Percentiles rank a stretch among this genome's conserved stretches.
Conservation (phyloP, 1,284 basidiomycete genomes). For the Flammula alnicola region DNA sequence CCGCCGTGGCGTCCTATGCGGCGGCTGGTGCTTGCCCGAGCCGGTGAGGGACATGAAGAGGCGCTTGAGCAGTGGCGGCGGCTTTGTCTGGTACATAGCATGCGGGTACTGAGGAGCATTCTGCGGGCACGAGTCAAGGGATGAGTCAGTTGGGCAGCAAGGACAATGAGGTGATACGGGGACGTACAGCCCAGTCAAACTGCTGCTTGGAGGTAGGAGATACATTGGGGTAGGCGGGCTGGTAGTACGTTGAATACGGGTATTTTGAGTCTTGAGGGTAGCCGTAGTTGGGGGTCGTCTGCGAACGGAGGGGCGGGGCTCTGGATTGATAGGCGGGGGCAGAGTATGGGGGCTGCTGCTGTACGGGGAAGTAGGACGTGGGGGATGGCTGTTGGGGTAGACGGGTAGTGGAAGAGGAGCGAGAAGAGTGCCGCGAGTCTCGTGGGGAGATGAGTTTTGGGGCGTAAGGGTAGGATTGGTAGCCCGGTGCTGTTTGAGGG, state of each 20-base stretch:
- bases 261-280: constrained; percentile 22
- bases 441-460: constrained; percentile 24
- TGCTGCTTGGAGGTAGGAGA: constrained; percentile 13
- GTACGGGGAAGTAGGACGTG: constrained; percentile 23
- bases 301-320: constrained; percentile 17
- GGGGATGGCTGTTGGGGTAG: constrained; percentile 25
- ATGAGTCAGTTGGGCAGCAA: constrained; percentile 8
- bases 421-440: constrained; percentile 31
- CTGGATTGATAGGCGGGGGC: constrained; percentile 19
- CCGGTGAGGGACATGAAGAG: constrained; percentile 30
- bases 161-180: constrained; percentile 12
- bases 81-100: constrained; percentile 28
- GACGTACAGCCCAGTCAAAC: constrained; percentile 19
- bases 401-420: constrained; percentile 27
- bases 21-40: constrained; percentile 19
- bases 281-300: constrained; percentile 23
- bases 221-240: constrained; percentile 16
- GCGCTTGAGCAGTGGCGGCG: constrained; percentile 31
- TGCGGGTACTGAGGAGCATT: constrained; percentile 29
- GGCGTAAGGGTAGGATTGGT: constrained; percentile 14
- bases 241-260: constrained; percentile 16
- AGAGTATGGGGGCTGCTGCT: constrained; percentile 22
- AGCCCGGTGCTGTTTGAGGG: constrained; percentile 11
- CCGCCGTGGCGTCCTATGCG: constrained; percentile 19
- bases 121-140: constrained; percentile 18